These are phyloP conservation scores for Lenwebbia sp. DNA, from an alignment of 345 rosid genomes.

Conservation along the genomic window DNA sequence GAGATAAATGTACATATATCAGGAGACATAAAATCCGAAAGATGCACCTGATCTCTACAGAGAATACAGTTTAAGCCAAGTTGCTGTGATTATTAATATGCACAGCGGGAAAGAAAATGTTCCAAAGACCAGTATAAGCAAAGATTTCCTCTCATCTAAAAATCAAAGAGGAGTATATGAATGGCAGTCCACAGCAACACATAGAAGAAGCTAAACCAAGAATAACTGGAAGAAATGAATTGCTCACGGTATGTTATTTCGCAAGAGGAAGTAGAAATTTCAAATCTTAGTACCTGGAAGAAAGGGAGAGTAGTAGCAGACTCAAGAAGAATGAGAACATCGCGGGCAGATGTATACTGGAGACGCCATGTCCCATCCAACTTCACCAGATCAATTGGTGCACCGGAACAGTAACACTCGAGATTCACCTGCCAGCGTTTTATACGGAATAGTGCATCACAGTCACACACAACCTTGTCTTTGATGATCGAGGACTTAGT, in stretches of 20 bases:
- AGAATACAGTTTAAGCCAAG: background rate
- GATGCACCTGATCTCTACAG: background rate
- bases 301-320: slow-evolving; percentile 82
- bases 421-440: slow-evolving; percentile 43
- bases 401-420: slow-evolving; percentile 62
- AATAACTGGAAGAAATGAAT: background rate
- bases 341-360: slow-evolving; percentile 88
- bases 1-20: background rate
- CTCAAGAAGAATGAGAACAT: slow-evolving; percentile 76
- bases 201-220: background rate
- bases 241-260: background rate
- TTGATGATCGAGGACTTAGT: background rate
- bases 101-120: background rate
- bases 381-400: slow-evolving; percentile 43
- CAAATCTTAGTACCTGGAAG: slow-evolving; percentile 39
- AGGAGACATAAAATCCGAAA: background rate
- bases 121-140: background rate
- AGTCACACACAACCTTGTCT: background rate
- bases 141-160: background rate
- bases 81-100: background rate
- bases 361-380: slow-evolving; percentile 96
- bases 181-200: background rate
- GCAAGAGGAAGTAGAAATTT: background rate
- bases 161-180: background rate
- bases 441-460: background rate